Base-by-base conservation (phyloP, 2,329 filamentous ascomycete genomes). In the Epicoccum sorghinum region DNA sequence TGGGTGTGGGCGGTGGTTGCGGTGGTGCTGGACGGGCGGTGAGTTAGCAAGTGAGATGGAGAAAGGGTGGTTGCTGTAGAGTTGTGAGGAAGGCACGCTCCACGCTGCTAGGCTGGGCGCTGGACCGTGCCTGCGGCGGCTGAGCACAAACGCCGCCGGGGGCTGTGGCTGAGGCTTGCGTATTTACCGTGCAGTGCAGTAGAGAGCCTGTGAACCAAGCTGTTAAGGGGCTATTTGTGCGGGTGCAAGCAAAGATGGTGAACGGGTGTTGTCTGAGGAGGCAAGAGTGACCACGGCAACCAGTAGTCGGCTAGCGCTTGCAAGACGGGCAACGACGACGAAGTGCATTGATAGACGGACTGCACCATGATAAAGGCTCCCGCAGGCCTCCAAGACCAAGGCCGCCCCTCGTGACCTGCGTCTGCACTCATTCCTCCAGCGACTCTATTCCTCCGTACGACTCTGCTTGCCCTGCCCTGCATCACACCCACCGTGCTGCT, bases 51-150 rank as follows among this genome's bases (percentile, higher is more conserved):
- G 58, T 51, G 62, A 61, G 61, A 65, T 64, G 59, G 65, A 60
- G 60, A 59, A 60, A 57, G 62, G 63, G 62, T 62, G 67, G 59
- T 69, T 68, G 71, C 70, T 66, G 68, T 71, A 69, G 69, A 42
- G 62, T 61, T 42, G 52, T 50, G 55, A 60, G 60, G 64, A 65
- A 61, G 63, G 53, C 55, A 60, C 53, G 59, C 61, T 57, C 49
- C 56, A 55, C 47, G 51, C 27, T 56, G 61, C 65, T 61, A 55
- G 55, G 62, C 61, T 47, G 27, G 41, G 45, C 42, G 44, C 46
- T 44, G 47, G 52, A 52, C 55, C 53, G 51, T 57, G 55, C 27
- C 51, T 60, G 63, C 52, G 59, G 60, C 62, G 61, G 61, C 62
- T 61, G 61, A 62, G 64, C 64, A 59, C 55, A 49, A 54, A 56